Conservation (phyloP, 371 early-diverging fungal genomes). For the Lichtheimia hyalospora region DNA sequence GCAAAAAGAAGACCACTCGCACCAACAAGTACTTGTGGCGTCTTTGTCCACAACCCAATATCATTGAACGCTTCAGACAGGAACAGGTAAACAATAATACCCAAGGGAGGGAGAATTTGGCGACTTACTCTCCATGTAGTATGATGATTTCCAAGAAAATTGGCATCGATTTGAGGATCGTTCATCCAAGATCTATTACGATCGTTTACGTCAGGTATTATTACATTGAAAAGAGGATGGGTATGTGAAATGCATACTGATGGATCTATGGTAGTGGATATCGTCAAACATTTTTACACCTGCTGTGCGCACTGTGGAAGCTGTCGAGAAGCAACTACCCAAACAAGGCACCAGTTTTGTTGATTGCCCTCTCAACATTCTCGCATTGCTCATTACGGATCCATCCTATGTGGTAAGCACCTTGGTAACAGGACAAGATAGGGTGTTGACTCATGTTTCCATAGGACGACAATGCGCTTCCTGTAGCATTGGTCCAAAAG, state of each 20-base stretch:
- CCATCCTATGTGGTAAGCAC: slow-evolving; percentile 4
- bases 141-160: slow-evolving; percentile 13
- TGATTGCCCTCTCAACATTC: slow-evolving; percentile 12
- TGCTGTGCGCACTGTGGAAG: slow-evolving; percentile 4
- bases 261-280: slow-evolving; percentile 7
- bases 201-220: slow-evolving; percentile 12
- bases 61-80: slow-evolving; percentile 12
- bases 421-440: not conserved
- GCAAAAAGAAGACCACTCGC: not conserved
- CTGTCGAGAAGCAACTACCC: slow-evolving; percentile 13
- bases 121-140: not conserved
- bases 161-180: slow-evolving; percentile 18
- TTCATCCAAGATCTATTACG: slow-evolving; percentile 16
- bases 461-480: slow-evolving; percentile 7
- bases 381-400: slow-evolving; percentile 14
- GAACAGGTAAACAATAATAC: slow-evolving; percentile 10
- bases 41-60: slow-evolving; percentile 1
- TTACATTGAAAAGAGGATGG: not conserved
- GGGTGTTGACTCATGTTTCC: not conserved
- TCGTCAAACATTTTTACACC: slow-evolving; percentile 9
- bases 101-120: not conserved
- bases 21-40: slow-evolving; percentile 14
- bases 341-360: slow-evolving; percentile 9
- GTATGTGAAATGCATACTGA: not conserved
- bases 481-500: slow-evolving; percentile 8